A percentile compares a stretch with the other conserved stretches of the same genome.
Evolutionary conservation across 768 basidiomycete genomes (phyloP).

Genomic region (Albatrellus ellisii): DNA sequence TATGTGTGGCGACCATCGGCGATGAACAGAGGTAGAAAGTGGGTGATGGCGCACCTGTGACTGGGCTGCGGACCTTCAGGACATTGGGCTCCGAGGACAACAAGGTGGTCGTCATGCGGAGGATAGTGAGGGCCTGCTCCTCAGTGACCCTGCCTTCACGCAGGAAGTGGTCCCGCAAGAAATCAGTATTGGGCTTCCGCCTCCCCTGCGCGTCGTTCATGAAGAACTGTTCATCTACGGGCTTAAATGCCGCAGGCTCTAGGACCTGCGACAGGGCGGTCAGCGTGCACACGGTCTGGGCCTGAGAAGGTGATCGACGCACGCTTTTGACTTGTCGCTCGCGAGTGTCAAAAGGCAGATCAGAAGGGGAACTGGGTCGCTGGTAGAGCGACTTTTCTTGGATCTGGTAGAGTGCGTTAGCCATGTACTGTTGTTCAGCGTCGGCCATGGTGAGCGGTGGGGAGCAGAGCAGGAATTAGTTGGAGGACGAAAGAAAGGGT

Average conservation of each 20-base stretch:
- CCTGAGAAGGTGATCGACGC: conserved; percentile 13
- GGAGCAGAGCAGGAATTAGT: neutral
- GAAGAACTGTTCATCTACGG: conserved; percentile 68
- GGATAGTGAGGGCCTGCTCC: conserved; percentile 69
- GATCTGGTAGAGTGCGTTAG: conserved; percentile 16
- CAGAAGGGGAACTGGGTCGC: conserved; percentile 16
- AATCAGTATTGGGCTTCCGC: conserved; percentile 55
- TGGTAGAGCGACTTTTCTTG: conserved; percentile 20
- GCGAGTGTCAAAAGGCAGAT: conserved; percentile 12
- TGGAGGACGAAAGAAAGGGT: neutral
- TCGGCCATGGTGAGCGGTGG: conserved; percentile 6
- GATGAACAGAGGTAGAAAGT: neutral
- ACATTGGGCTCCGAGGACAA: conserved; percentile 68
- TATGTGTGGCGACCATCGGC: conserved; percentile 18
- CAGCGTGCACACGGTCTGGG: neutral
- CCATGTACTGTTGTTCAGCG: conserved; percentile 9
- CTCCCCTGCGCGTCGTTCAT: conserved; percentile 36
- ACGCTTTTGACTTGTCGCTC: conserved; percentile 23
- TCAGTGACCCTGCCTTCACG: conserved; percentile 73
- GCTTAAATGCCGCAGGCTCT: conserved; percentile 47
- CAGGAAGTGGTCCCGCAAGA: conserved; percentile 81
- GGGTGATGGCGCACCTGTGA: conserved; percentile 55
- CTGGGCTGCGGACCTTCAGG: conserved; percentile 74
- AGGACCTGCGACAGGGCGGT: conserved; percentile 37
- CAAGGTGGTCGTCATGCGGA: conserved; percentile 51